Conservation (phyloP, 202 grass and related monocot species). For the Digitaria exilis region DNA sequence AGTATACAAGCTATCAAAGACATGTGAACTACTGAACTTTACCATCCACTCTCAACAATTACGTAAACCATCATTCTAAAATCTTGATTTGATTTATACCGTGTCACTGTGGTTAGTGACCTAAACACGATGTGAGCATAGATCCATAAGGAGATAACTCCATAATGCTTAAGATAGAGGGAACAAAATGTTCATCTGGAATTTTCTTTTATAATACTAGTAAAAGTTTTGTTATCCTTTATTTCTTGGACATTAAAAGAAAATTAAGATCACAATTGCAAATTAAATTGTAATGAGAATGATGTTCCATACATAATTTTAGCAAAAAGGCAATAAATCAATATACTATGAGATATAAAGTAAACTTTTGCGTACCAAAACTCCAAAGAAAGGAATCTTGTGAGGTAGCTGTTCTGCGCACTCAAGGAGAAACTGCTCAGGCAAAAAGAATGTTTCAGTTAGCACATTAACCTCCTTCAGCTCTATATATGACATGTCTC, state of each 20-base stretch:
- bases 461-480: constrained; percentile 27
- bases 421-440: constrained; percentile 79
- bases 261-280: constrained; percentile 12
- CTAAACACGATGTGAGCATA: neutral
- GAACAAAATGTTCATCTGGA: neutral
- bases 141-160: constrained; percentile 24
- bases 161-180: constrained; percentile 23
- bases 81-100: neutral
- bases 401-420: constrained; percentile 93
- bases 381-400: constrained; percentile 95
- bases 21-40: constrained; percentile 21
- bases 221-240: constrained; percentile 12
- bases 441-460: constrained; percentile 30
- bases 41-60: constrained; percentile 3
- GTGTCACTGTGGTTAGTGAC: constrained; percentile 12
- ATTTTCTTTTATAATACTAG: constrained; percentile 5
- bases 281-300: constrained; percentile 6
- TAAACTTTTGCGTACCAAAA: constrained; percentile 69
- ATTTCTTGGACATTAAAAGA: neutral
- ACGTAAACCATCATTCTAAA: constrained; percentile 11
- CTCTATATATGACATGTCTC: neutral
- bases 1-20: constrained; percentile 17
- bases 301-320: constrained; percentile 7
- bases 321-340: constrained; percentile 10
- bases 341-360: constrained; percentile 20